A percentile compares a stretch with the other conserved stretches of the same genome.
Evolutionary conservation across 805 yeast genomes (phyloP).

Genomic region (Candida yuanshanica): DNA sequence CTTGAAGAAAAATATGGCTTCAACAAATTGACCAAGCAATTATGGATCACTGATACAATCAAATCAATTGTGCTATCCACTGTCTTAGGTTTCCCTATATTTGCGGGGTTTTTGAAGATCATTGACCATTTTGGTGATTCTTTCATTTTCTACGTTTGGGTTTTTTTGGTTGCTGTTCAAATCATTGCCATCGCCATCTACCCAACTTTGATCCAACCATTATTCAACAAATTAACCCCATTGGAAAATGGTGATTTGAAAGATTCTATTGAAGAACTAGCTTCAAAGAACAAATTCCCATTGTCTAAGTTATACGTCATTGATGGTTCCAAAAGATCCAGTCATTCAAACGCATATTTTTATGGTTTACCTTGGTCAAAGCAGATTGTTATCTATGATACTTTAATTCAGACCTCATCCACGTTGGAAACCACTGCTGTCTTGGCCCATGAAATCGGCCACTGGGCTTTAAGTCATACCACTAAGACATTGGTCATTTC

Average conservation of each 20-base stretch:
- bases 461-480: constrained; percentile 90
- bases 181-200: constrained; percentile 66
- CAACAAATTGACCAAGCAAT: constrained; percentile 69
- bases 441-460: constrained; percentile 98
- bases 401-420: constrained; percentile 75
- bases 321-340: constrained; percentile 95
- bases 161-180: constrained; percentile 65
- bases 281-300: constrained; percentile 75
- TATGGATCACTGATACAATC: constrained; percentile 70
- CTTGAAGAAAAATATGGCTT: constrained; percentile 91
- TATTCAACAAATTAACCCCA: constrained; percentile 88
- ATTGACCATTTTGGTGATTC: constrained; percentile 73
- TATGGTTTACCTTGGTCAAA: constrained; percentile 96
- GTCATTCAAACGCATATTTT: constrained; percentile 96
- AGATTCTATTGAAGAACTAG: constrained; percentile 72
- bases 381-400: constrained; percentile 90
- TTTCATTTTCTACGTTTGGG: constrained; percentile 76
- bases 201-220: constrained; percentile 86
- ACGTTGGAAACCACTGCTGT: constrained; percentile 86
- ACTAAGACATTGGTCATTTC: constrained; percentile 63
- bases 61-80: constrained; percentile 52
- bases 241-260: constrained; percentile 87
- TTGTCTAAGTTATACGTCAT: constrained; percentile 78
- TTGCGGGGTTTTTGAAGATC: constrained; percentile 74
- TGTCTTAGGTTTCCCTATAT: constrained; percentile 63